Evolutionary conservation across 768 basidiomycete species (phyloP).

Genomic region (Russula griseocarnosa): DNA sequence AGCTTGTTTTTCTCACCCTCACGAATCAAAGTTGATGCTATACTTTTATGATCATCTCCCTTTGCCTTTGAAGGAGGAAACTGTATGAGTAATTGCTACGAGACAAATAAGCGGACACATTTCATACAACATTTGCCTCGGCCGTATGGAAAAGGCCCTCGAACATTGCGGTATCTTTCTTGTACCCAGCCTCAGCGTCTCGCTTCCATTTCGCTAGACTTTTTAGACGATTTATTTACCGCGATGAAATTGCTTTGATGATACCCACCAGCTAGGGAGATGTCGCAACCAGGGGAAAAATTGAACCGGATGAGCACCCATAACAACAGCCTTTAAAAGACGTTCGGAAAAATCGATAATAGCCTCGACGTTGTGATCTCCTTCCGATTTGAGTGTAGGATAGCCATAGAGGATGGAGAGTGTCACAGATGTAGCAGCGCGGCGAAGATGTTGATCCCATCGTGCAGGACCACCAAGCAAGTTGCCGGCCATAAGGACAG

Average conservation of each 20-base stretch:
- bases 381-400: not conserved
- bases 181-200: not conserved
- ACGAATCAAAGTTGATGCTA: not conserved
- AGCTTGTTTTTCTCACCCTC: not conserved
- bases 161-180: constrained; percentile 6
- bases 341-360: not conserved
- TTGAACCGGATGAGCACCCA: not conserved
- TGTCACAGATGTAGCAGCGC: not conserved
- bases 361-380: no score
- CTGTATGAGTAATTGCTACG: not conserved
- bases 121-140: not conserved
- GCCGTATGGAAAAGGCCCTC: not conserved
- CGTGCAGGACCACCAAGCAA: not conserved
- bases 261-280: not conserved
- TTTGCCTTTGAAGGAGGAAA: not conserved
- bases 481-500: not conserved
- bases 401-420: not conserved
- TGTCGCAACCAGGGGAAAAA: constrained; percentile 1
- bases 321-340: not conserved
- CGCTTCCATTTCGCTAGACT: constrained; percentile 11
- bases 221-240: not conserved
- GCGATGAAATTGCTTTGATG: not conserved
- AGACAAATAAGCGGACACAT: not conserved
- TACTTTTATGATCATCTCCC: constrained; percentile 1
- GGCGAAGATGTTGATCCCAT: not conserved